Base-by-base conservation (phyloP, 495 filamentous ascomycete species). In the Lophiotrema nucula region DNA sequence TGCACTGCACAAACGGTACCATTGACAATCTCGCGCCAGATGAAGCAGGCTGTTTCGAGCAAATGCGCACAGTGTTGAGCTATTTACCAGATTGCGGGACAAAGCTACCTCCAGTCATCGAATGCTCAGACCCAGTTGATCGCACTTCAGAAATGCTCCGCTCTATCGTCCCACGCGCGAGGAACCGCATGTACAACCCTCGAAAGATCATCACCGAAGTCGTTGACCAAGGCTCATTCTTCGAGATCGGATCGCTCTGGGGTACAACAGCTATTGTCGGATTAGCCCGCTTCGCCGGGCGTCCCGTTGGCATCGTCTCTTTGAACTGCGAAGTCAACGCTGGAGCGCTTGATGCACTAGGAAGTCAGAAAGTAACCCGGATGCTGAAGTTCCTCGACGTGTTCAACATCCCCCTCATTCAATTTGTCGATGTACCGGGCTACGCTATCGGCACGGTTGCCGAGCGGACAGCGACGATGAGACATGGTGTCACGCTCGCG, bases 1-100 rank as follows among this genome's bases (percentile, higher is more conserved):
- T 86, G 58, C 83, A 86, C 57, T 84, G 82, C 64, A 81, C 78
- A 4, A 85, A 86, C 51, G 83, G 83, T 0, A 86, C 82, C 0
- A 83, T 86, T 52, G 83, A 86, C 57, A 85, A 86, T 54, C 68
- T 83, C 4, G 82, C 83, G 0, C 73, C 74, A 4, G 77, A 83
- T 56, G 83, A 86, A 66, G 72, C 73, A 11, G 81, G 78, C 23
- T 83, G 80, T 57, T 84, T 81, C 56, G 77, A 81, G 59, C 83
- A 86, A 58, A 65, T 86, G 18, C 74, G 80, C 8, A 78, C 74
- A 0, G 76, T 86, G 1, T 64, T 84, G 25, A 61, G 71, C 33
- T 86, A 81, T 57, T 66, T 84, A 0, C 83, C 83, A 1, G 82
- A 83, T 52, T 78, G 68, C 22, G 83, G 81, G 3, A 71, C 70